A percentile compares a stretch with the other conserved stretches of the same genome.
These are phyloP conservation scores for Diaporthe destruens DNA, from an alignment of 2,329 filamentous ascomycete species.

Conservation along the genomic window DNA sequence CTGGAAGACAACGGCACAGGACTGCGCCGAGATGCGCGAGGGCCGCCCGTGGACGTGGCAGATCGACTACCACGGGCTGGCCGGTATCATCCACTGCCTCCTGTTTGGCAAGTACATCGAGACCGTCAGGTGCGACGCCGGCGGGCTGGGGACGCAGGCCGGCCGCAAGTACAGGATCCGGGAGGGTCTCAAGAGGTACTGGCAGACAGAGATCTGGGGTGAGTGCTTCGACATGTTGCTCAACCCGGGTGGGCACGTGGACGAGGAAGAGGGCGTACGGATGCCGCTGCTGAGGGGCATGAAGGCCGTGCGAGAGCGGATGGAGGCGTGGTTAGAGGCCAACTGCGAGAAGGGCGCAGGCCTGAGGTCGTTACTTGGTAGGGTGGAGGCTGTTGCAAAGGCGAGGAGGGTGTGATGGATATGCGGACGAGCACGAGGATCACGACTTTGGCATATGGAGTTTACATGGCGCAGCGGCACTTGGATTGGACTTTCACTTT, in stretches of 20 bases:
- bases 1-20: slow-evolving; percentile 88
- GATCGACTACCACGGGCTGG: slow-evolving; percentile 94
- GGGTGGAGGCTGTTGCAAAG: slow-evolving; percentile 67
- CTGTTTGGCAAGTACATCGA: slow-evolving; percentile 97
- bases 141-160: slow-evolving; percentile 65
- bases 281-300: slow-evolving; percentile 82
- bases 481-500: slow-evolving; percentile 31
- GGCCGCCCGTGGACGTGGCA: slow-evolving; percentile 96
- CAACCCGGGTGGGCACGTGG: slow-evolving; percentile 77
- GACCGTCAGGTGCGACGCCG: slow-evolving; percentile 70
- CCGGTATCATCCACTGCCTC: slow-evolving; percentile 87
- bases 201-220: slow-evolving; percentile 93
- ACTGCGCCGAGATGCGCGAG: slow-evolving; percentile 97
- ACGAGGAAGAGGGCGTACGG: slow-evolving; percentile 71
- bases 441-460: slow-evolving; percentile 19
- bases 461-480: slow-evolving; percentile 36
- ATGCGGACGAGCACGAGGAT: slow-evolving; percentile 9
- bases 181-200: slow-evolving; percentile 92
- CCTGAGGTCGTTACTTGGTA: slow-evolving; percentile 77
- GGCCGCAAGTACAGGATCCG: slow-evolving; percentile 82
- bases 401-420: slow-evolving; percentile 47
- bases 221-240: slow-evolving; percentile 87
- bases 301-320: slow-evolving; percentile 76
- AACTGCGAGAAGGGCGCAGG: slow-evolving; percentile 86
- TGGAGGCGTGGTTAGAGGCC: slow-evolving; percentile 85